phyloP scores from a whole-genome alignment of 352 stramenopile genomes.

The Phytophthora pistaciae region DNA sequence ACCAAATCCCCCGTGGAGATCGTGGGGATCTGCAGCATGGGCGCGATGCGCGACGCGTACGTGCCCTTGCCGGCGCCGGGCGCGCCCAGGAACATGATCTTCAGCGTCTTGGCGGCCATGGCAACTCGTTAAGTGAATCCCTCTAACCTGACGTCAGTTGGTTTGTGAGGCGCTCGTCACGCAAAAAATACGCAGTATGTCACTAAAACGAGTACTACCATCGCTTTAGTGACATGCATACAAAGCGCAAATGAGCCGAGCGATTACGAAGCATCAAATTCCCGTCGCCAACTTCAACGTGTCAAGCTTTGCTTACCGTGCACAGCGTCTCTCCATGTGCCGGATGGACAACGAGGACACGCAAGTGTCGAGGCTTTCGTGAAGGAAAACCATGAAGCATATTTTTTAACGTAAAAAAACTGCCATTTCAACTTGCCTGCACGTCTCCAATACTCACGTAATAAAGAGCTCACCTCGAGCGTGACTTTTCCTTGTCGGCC shows the following conservation, averaged over 20 bases:
- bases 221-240: not conserved
- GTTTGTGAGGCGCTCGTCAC: slow-evolving; percentile 12
- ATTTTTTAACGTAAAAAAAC: not conserved
- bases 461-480: not conserved
- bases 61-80: slow-evolving; percentile 92
- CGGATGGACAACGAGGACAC: too few relatives aligned
- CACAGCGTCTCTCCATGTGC: not conserved
- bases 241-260: not conserved
- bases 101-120: slow-evolving; percentile 57
- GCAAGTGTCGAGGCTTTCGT: too few relatives aligned
- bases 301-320: slow-evolving; percentile 6
- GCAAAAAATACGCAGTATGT: slow-evolving; percentile 12
- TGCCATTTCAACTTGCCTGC: not conserved
- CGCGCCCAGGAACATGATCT: slow-evolving; percentile 93
- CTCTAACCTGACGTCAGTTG: slow-evolving; percentile 14
- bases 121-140: not conserved
- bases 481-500: not conserved
- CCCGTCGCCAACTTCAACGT: slow-evolving; percentile 15
- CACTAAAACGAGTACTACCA: slow-evolving; percentile 8
- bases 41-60: slow-evolving; percentile 89
- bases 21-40: slow-evolving; percentile 86
- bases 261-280: slow-evolving; percentile 17
- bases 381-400: not conserved
- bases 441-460: not conserved
- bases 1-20: slow-evolving; percentile 93